Percentiles rank a stretch among this genome's conserved stretches.
Evolutionary conservation across 306 rosid species (phyloP).

Genomic region (Lagenaria siceraria): DNA sequence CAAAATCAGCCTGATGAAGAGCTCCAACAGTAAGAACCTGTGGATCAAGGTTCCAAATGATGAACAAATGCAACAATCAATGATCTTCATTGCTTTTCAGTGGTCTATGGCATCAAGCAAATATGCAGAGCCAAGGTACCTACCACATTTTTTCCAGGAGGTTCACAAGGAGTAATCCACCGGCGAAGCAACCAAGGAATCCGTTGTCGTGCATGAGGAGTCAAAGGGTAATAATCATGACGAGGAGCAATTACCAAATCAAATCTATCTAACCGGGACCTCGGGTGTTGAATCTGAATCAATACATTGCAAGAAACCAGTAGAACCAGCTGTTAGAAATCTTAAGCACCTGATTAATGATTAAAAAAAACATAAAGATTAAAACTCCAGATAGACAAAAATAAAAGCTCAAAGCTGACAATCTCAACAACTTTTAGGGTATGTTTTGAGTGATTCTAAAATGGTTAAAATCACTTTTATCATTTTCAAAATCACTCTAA

Average conservation of each 20-base stretch:
- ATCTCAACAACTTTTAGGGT: background rate
- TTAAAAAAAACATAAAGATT: background rate
- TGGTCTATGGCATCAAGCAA: background rate
- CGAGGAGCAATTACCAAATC: constrained; percentile 77
- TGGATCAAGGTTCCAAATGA: constrained; percentile 4
- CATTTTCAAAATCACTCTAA: too few relatives aligned
- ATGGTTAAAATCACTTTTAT: too few relatives aligned
- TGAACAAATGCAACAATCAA: background rate
- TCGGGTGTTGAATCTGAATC: constrained; percentile 89
- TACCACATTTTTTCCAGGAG: constrained; percentile 75
- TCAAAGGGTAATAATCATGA: constrained; percentile 76
- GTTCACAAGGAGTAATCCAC: constrained; percentile 82
- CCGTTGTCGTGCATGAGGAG: constrained; percentile 54
- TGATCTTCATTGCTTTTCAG: background rate
- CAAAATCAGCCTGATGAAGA: constrained; percentile 79
- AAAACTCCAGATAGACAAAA: background rate
- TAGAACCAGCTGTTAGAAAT: background rate
- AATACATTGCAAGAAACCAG: background rate
- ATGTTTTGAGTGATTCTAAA: too few relatives aligned
- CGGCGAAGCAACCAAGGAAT: constrained; percentile 67
- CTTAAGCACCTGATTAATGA: background rate
- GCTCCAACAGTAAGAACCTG: constrained; percentile 90
- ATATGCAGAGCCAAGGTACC: constrained; percentile 19
- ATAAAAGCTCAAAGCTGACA: background rate
- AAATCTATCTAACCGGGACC: constrained; percentile 56